These are phyloP conservation scores for Cryptococcus sp. DNA, from an alignment of 1,284 basidiomycete species.

Conservation along the genomic window DNA sequence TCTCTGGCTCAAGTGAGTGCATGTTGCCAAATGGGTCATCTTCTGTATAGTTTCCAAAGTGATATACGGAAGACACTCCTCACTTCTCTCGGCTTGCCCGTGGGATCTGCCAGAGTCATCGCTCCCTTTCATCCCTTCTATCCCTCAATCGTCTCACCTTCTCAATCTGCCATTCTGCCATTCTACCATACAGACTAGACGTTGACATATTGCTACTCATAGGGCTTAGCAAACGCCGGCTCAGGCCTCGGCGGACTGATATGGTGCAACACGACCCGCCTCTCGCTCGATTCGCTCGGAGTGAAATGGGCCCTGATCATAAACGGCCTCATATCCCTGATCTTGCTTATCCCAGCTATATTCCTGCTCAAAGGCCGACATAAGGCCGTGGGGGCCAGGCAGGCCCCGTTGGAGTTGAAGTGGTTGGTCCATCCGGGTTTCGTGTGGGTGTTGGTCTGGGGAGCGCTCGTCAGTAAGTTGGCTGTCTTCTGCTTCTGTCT, in stretches of 20 bases:
- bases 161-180: not conserved
- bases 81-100: not conserved
- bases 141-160: not conserved
- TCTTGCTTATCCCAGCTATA: constrained; percentile 46
- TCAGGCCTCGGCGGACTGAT: constrained; percentile 50
- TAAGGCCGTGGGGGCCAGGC: constrained; percentile 34
- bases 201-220: not conserved
- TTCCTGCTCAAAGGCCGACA: constrained; percentile 46
- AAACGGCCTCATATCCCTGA: constrained; percentile 50
- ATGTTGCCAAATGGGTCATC: not conserved
- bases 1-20: constrained; percentile 38
- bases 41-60: not conserved
- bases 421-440: constrained; percentile 41
- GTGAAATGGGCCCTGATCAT: constrained; percentile 50
- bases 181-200: not conserved
- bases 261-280: constrained; percentile 46
- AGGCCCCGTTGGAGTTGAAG: constrained; percentile 32
- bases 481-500: not conserved
- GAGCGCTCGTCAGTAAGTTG: constrained; percentile 29
- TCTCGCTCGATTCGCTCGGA: constrained; percentile 39
- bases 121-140: not conserved
- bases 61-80: too few relatives aligned
- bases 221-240: constrained; percentile 44
- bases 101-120: not conserved
- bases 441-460: constrained; percentile 42